Base-by-base conservation (phyloP, 768 basidiomycete genomes). In the Termitomyces sp. region DNA sequence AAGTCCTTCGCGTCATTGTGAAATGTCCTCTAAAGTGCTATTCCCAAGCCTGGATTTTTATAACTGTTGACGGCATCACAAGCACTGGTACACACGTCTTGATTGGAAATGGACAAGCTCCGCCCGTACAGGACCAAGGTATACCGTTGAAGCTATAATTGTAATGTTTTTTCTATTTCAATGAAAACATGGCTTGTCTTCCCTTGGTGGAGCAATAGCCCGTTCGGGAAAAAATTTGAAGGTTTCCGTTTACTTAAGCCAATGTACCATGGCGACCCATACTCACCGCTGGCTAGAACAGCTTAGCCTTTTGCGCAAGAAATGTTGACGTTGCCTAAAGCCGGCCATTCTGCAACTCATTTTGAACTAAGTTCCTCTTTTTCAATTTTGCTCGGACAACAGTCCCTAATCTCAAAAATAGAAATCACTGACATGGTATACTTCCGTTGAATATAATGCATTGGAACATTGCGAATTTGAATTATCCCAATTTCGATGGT, bases 41-140 rank as follows among this genome's bases (percentile, higher is more conserved):
- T 25, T 11, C 14, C 7, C 9, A 74, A 31, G 78, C 63, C 0
- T 73, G 68, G 59, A 64, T 72, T 29, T 72, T 70, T 57, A 55
- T 72, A 20, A 73, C 71, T 6, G 61, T 73, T 53, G 68, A 74
- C 43, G 72, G 71, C 25, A 73, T 78, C 9, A 76, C 74, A 9
- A 70, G 74, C 58, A 67, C 61, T 38, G 77, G 78, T 20, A 69
- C 67, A 1, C 74, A 72, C 42, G 68, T 74, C 0, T 69, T 79
- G 65, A 66, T 79, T 51, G 79, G 78, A 6, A 76, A 72, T 20
- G 78, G 78, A 8, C 64, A 63, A 3, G 58, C 71, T 0, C 77
- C 76, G 0, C 77, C 77, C 0, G 79, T 79, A 14, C 38, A 65
- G 37, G 72, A 73, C 43, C 73, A 73, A 61, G 72, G 72, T 31